Base-by-base conservation (phyloP, 1,284 basidiomycete species). In the Ustilago lituana region DNA sequence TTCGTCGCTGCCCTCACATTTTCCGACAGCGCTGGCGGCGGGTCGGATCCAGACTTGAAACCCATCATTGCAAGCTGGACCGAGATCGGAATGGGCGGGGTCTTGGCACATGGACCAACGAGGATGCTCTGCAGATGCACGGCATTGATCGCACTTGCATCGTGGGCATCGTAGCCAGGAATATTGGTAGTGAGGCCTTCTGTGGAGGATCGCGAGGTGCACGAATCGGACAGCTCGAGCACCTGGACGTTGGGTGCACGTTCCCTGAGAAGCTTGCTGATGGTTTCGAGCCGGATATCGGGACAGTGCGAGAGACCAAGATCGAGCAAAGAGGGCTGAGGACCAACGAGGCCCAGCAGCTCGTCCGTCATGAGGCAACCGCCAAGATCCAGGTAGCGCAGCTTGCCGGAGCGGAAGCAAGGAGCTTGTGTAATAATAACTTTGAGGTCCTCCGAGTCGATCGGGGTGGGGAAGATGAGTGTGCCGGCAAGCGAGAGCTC, bases 401-500 rank as follows among this genome's bases (percentile, higher is more conserved):
- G 85, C 51, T 87, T 83, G 15, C 92, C 92, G 29, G 86, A 88
- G 12, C 85, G 84, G 85, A 98, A 91, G 79, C 91, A 93, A 0
- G 93, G 93, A 0, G 93, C 93, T 15, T 84, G 82, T 1, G 86
- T 85, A 52, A 98, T 82, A 49, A 98, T 88, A 20, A 87, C 85
- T 20, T 83, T 74, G 27, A 97, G 85, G 62, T 97, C 89, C 19
- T 88, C 86, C 35, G 84, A 84, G 9, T 87, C 87, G 26, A 98
- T 85, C 0, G 91, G 88, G n/a, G 90, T 92, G 0, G 88, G 86
- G 82, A 92, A 94, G 1, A 93, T 92, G 77, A 87, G 87, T 76
- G 96, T 93, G 41, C 93, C 93, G 75, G 93, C 95, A 2, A 98
- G 86, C 54, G 91, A 92, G 35, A 98, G 86, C 76, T 98, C 91